Percentiles rank a stretch among this genome's conserved stretches.
These are phyloP conservation scores for Kwoniella sp. DNA, from an alignment of 768 basidiomycete species.

Conservation along the genomic window DNA sequence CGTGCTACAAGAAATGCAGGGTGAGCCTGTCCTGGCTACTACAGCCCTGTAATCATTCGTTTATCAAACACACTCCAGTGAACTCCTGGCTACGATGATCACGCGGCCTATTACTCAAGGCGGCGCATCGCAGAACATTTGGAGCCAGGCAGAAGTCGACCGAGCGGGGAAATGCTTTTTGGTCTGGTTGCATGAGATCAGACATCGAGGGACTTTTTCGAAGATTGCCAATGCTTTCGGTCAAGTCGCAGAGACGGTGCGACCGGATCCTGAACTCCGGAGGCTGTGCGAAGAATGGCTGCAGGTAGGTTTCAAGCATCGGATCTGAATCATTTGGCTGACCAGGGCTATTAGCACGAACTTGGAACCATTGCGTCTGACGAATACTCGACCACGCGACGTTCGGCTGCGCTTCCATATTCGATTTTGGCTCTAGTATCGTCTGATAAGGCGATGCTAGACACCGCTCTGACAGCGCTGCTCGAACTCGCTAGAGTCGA, in stretches of 20 bases:
- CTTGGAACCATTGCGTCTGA: constrained; percentile 34
- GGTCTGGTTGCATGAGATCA: constrained; percentile 45
- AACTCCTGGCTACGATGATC: constrained; percentile 28
- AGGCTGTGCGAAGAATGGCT: constrained; percentile 35
- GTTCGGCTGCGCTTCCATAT: constrained; percentile 47
- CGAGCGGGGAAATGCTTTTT: constrained; percentile 34
- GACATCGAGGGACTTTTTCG: constrained; percentile 49
- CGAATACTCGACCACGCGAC: constrained; percentile 38
- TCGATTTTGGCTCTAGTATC: constrained; percentile 41
- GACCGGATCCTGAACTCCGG: constrained; percentile 6
- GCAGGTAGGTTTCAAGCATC: constrained; percentile 20
- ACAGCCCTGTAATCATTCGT: neutral
- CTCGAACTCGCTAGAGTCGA: constrained; percentile 27
- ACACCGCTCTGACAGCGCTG: constrained; percentile 28
- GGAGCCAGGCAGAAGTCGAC: constrained; percentile 25
- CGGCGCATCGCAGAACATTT: constrained; percentile 15
- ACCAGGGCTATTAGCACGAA: constrained; percentile 24
- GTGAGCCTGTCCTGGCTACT: constrained; percentile 17
- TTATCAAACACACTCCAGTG: constrained; percentile 10
- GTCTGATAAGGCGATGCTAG: constrained; percentile 25
- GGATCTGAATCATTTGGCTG: neutral
- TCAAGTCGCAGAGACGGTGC: constrained; percentile 27
- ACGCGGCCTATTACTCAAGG: constrained; percentile 19
- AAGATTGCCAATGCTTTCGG: constrained; percentile 43
- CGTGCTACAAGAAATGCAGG: constrained; percentile 46